Conservation (phyloP, 2,329 filamentous ascomycete species). For the Diaporthe destruens region DNA sequence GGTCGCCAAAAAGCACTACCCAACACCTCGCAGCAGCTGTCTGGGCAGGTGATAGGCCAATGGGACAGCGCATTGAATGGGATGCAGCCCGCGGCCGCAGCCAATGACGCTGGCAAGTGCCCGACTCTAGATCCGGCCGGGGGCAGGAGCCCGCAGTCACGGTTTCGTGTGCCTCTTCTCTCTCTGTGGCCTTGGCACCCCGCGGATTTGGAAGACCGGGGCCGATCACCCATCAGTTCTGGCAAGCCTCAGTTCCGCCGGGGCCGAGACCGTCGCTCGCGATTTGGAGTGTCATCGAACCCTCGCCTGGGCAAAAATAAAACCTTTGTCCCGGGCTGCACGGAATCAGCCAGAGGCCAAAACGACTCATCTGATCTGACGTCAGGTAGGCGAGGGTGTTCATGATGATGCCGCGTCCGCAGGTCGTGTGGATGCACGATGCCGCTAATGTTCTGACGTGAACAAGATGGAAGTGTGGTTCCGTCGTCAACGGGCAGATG, state of each 20-base stretch:
- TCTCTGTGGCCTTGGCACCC: neutral
- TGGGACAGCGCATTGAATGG: conserved; percentile 43
- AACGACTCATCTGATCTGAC: conserved; percentile 33
- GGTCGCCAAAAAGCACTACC: conserved; percentile 6
- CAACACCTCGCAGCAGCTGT: conserved; percentile 6
- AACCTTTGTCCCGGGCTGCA: conserved; percentile 1
- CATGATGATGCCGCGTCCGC: conserved; percentile 37
- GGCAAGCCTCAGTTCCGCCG: conserved; percentile 24
- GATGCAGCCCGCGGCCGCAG: conserved; percentile 29
- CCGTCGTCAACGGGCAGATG: conserved; percentile 31
- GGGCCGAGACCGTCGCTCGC: conserved; percentile 5
- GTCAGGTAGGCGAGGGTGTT: conserved; percentile 34
- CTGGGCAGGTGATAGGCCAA: conserved; percentile 43
- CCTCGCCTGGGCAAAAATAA: neutral
- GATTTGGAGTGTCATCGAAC: neutral
- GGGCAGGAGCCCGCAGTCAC: conserved; percentile 34
- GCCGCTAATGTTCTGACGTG: conserved; percentile 30
- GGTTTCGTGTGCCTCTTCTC: neutral
- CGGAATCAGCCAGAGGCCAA: conserved; percentile 4
- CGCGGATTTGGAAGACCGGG: neutral
- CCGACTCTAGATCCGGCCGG: conserved; percentile 19
- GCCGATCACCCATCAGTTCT: conserved; percentile 18
- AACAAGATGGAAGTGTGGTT: conserved; percentile 14
- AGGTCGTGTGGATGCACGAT: conserved; percentile 21
- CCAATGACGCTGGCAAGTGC: conserved; percentile 42